Evolutionary conservation across 2,329 filamentous ascomycete genomes (phyloP), one percentile per base, ranked within the genome.

Genomic region (Myriosclerotinia curreyana): DNA sequence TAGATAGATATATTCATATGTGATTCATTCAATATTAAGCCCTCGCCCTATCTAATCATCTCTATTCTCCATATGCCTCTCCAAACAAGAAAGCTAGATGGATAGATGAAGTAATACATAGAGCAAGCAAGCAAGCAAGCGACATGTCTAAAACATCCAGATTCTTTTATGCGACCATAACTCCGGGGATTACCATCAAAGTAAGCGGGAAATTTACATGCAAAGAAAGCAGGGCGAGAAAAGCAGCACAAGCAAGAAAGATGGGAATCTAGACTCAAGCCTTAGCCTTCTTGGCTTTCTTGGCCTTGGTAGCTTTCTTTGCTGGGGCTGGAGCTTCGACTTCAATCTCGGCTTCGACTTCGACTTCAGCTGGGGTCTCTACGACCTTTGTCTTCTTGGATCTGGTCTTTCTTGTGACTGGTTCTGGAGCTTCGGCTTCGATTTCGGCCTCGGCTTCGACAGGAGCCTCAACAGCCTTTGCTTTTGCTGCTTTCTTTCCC

Each of bases 401-500:
- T 55, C 53, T 42, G 38, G 53, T 55, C 38, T 55, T 55, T 55
- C 53, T 55, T 42, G 15, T 38, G n/a, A 31, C 53, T 34, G 46
- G 22, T 25, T n/a, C 46, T 25, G 25, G 38, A 1, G 53, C 53
- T 56, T 56, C 53, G 38, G 7, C 6, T 20, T 55, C 36, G 7
- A 11, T 17, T 9, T 54, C 52, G 36, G 52, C 28, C 51, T 22
- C 51, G 20, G 31, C 20, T 20, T 54, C 51, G 17, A 22, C 53
- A n/a, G 53, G 53, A n/a, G 53, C 17, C 28, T 56, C 38, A 42
- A 44, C 53, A n/a, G 53, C 36, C 38, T 55, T 55, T 25, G 53
- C 38, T 4, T 55, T 55, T 31, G 38, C 22, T 12, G 56, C 75
- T 67, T 77, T 78, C 56, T 77, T 79, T 40, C 44, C 54, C 54